Conservation (phyloP, 2,329 filamentous ascomycete species). For the Aspergillus pseudoviridinutans region DNA sequence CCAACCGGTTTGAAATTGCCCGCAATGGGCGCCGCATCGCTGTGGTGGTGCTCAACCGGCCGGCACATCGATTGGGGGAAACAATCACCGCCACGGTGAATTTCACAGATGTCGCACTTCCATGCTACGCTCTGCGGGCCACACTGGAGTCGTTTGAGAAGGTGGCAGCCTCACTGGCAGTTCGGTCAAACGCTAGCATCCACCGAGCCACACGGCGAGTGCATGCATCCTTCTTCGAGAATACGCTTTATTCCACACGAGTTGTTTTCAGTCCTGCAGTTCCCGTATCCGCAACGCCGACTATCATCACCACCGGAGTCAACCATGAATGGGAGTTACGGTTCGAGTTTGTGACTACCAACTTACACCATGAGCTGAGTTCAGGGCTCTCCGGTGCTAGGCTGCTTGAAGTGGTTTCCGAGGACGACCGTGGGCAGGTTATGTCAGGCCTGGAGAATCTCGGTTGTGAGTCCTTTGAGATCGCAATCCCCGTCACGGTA, state of each 20-base stretch:
- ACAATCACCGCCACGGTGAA: conserved; percentile 79
- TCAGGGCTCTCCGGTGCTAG: conserved; percentile 39
- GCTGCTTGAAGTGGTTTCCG: conserved; percentile 73
- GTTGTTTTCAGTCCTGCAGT: conserved; percentile 80
- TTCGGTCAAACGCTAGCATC: conserved; percentile 81
- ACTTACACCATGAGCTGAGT: conserved; percentile 37
- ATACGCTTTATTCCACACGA: conserved; percentile 73
- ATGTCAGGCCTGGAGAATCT: conserved; percentile 74
- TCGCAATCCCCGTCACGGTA: conserved; percentile 76
- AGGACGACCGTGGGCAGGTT: conserved; percentile 73
- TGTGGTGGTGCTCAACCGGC: conserved; percentile 81
- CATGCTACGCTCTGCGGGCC: conserved; percentile 80
- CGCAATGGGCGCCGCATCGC: conserved; percentile 89
- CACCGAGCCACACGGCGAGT: conserved; percentile 80
- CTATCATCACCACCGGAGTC: conserved; percentile 86
- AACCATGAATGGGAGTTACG: conserved; percentile 83
- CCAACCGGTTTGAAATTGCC: conserved; percentile 94
- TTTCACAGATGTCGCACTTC: conserved; percentile 70
- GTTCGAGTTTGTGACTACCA: conserved; percentile 87
- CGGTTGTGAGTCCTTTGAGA: conserved; percentile 85
- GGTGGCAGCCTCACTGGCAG: conserved; percentile 72
- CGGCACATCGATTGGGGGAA: conserved; percentile 85
- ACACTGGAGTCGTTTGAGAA: conserved; percentile 84
- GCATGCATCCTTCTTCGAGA: conserved; percentile 74
- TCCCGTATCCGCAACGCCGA: conserved; percentile 77